Conservation (phyloP, 1,139 yeast genomes). For the Torulaspora pretoriensis region DNA sequence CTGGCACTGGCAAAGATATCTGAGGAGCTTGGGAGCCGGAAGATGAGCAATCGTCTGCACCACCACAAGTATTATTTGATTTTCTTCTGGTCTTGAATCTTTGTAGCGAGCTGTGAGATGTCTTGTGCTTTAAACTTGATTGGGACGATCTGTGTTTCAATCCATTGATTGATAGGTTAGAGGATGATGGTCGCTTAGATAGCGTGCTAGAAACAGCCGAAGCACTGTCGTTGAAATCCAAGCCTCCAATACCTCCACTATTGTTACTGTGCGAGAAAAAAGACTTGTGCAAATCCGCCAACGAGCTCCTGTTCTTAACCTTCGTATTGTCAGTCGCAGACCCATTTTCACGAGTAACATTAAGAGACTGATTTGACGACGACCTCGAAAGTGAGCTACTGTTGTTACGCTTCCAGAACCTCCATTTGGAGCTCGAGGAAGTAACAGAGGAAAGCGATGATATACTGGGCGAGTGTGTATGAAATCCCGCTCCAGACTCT, state of each 20-base stretch:
- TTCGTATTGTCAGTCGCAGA: conserved; percentile 6
- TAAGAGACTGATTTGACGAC: conserved; percentile 15
- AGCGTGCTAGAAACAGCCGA: conserved; percentile 16
- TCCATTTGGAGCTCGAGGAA: conserved; percentile 32
- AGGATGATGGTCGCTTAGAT: conserved; percentile 29
- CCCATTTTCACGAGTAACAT: neutral
- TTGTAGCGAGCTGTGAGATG: conserved; percentile 34
- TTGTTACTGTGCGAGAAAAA: conserved; percentile 16
- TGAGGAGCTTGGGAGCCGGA: conserved; percentile 20
- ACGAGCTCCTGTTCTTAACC: conserved; percentile 23
- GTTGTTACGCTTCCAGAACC: conserved; percentile 34
- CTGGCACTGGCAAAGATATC: conserved; percentile 58
- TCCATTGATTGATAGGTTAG: conserved; percentile 26
- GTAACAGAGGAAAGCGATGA: conserved; percentile 19
- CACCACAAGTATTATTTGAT: conserved; percentile 18
- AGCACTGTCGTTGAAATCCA: conserved; percentile 9
- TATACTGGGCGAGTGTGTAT: conserved; percentile 18
- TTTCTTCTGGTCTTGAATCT: conserved; percentile 31
- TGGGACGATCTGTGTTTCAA: conserved; percentile 31
- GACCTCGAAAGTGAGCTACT: conserved; percentile 16
- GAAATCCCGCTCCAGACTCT: conserved; percentile 5
- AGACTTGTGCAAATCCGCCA: conserved; percentile 29
- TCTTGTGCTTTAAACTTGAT: conserved; percentile 30
- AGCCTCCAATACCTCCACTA: conserved; percentile 2
- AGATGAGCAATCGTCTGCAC: conserved; percentile 15